Evolutionary conservation across 768 basidiomycete genomes (phyloP).

Genomic region (Suillus discolor): DNA sequence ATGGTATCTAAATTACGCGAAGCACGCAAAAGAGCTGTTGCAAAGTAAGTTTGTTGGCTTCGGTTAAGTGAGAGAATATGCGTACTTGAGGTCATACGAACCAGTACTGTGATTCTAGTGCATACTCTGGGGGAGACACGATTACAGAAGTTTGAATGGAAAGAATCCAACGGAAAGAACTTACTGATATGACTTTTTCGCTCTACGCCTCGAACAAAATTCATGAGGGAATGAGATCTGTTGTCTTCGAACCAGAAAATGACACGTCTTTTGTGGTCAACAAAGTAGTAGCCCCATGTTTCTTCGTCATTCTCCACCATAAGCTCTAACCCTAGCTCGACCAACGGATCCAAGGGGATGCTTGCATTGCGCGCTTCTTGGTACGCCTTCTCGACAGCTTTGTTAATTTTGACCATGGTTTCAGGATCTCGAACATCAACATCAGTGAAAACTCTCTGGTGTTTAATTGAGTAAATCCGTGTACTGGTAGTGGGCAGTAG

Average conservation of each 20-base stretch:
- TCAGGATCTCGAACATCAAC: conserved; percentile 2
- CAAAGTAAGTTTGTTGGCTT: background rate
- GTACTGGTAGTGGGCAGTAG: no score
- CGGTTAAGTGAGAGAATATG: background rate
- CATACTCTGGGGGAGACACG: conserved; percentile 15
- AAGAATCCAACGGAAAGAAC: conserved; percentile 13
- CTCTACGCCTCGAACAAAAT: conserved; percentile 39
- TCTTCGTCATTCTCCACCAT: background rate
- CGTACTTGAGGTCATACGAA: conserved; percentile 6
- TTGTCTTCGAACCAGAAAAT: conserved; percentile 52
- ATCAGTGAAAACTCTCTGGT: conserved; percentile 16
- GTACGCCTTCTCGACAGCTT: background rate
- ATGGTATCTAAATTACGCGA: no score
- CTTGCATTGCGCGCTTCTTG: background rate
- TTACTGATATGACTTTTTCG: conserved; percentile 43
- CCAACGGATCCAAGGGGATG: background rate
- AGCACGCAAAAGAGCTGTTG: background rate
- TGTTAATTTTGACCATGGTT: background rate
- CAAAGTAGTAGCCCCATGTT: conserved; percentile 43
- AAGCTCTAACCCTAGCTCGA: conserved; percentile 15
- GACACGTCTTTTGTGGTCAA: conserved; percentile 40
- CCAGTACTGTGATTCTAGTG: conserved; percentile 32
- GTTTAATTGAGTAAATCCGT: background rate
- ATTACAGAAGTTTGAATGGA: background rate
- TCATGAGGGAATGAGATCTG: conserved; percentile 33